These are phyloP conservation scores for Conoideocrella luteorostrata DNA, from an alignment of 2,329 filamentous ascomycete species.

Conservation along the genomic window DNA sequence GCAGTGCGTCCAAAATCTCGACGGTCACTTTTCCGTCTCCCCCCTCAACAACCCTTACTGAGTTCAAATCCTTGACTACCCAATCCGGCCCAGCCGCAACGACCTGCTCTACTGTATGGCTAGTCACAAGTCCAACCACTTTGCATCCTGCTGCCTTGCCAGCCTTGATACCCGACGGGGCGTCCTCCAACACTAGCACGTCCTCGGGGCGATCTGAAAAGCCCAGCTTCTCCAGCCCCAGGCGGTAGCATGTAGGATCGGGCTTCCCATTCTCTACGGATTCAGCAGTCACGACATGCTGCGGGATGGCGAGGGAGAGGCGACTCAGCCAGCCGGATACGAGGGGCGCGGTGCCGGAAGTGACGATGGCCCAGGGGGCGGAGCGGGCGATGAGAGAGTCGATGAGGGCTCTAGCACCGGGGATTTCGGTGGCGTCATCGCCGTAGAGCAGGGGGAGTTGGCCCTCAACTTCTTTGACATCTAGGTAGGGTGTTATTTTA, in stretches of 20 bases:
- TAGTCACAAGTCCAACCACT: conserved; percentile 79
- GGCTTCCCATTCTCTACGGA: conserved; percentile 72
- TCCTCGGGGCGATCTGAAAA: conserved; percentile 39
- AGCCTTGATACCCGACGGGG: conserved; percentile 74
- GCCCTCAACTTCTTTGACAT: conserved; percentile 73
- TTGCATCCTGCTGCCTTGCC: conserved; percentile 82
- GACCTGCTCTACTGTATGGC: conserved; percentile 69
- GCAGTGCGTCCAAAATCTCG: conserved; percentile 59
- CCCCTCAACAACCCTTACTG: conserved; percentile 57
- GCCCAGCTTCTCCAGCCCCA: conserved; percentile 58
- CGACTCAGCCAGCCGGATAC: conserved; percentile 67
- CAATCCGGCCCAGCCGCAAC: conserved; percentile 75
- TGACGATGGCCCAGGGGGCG: conserved; percentile 82
- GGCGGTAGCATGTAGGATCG: conserved; percentile 65
- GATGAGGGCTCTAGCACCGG: conserved; percentile 69
- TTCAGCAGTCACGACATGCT: conserved; percentile 67
- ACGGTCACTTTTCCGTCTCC: conserved; percentile 56
- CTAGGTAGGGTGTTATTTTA: conserved; percentile 36
- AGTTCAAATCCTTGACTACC: conserved; percentile 73
- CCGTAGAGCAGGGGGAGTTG: conserved; percentile 72
- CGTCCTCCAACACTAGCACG: conserved; percentile 80
- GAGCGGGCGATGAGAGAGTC: conserved; percentile 53
- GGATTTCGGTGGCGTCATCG: conserved; percentile 74
- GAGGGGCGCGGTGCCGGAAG: conserved; percentile 62
- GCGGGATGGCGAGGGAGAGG: conserved; percentile 57